Evolutionary conservation across 2,329 filamentous ascomycete genomes (phyloP), one percentile per base, ranked within the genome.

Genomic region (Diaporthe helianthi): DNA sequence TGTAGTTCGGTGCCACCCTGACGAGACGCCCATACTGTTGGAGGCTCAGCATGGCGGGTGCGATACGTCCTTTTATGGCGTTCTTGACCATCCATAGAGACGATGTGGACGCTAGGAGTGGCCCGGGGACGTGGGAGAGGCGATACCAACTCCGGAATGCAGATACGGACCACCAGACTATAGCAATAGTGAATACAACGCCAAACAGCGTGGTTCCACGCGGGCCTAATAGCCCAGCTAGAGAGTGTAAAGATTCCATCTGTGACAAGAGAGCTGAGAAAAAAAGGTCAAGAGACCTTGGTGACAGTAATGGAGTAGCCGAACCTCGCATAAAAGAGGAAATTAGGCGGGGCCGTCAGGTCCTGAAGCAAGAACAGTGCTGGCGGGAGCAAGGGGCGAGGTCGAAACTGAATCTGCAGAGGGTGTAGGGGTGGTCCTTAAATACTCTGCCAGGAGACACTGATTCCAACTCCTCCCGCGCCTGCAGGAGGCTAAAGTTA

Each of bases 1-100:
- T 29, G n/a, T 63, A 63, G 26, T 63, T 63, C 19, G 58, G 58
- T 12, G 44, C 58, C 58, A 63, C 58, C 15, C 58, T 49, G 1
- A 63, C 58, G 29, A 63, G 58, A 49, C 29, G 29, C 0, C 58
- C 58, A 49, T 36, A 2, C 19, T 49, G 5, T 36, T 63, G 58
- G 49, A 63, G n/a, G 2, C 5, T 29, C 44, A 63, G 19, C n/a
- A 63, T 7, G 17, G 58, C 41, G 1, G 44, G n/a, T 2, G 58
- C 44, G 2, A 49, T 19, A 9, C 13, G 6, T n/a, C 7, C 58
- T 19, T 8, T 49, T 3, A 63, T 2, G 10, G 36, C 3, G 2
- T 49, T 31, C n/a, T 31, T 63, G n/a, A 63, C 41, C 47, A 63
- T 36, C 58, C 58, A 49, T 24, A 63, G 4, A 8, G 29, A 63